phyloP scores from a whole-genome alignment of 257 asterid species.

The Nicotiana obtusifolia region DNA sequence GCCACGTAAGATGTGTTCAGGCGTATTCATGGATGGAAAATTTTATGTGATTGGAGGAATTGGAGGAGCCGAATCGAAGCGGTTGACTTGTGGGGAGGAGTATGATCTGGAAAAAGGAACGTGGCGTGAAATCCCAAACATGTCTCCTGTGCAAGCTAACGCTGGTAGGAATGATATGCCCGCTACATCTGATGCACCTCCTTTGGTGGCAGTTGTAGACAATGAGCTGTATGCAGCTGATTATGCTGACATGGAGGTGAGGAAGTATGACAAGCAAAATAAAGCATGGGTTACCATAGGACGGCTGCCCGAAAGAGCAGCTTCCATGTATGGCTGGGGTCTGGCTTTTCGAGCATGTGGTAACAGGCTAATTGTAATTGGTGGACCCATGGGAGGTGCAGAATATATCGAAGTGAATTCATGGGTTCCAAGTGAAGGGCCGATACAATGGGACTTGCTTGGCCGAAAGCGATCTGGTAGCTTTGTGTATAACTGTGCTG shows the following conservation, averaged over 20 bases:
- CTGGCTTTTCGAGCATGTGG: neutral
- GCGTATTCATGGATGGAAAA: neutral
- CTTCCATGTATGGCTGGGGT: neutral
- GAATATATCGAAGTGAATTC: neutral
- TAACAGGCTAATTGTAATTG: neutral
- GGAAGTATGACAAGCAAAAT: neutral
- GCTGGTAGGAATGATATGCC: neutral
- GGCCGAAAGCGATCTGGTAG: neutral
- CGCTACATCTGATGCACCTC: neutral
- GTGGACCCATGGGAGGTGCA: neutral
- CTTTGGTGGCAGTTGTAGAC: neutral
- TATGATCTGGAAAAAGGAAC: neutral
- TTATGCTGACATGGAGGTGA: neutral
- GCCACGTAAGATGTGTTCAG: neutral
- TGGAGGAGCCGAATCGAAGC: neutral
- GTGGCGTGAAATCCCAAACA: neutral
- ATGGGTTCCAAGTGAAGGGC: neutral
- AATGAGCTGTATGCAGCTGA: neutral
- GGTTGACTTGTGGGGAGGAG: neutral
- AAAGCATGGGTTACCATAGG: neutral
- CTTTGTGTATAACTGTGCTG: neutral
- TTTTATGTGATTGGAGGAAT: neutral
- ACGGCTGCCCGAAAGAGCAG: neutral
- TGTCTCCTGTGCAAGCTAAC: neutral
- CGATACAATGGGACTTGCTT: neutral